Conservation (phyloP, 225 moss, liverwort and hornwort genomes). For the Marchantia paleacea region DNA sequence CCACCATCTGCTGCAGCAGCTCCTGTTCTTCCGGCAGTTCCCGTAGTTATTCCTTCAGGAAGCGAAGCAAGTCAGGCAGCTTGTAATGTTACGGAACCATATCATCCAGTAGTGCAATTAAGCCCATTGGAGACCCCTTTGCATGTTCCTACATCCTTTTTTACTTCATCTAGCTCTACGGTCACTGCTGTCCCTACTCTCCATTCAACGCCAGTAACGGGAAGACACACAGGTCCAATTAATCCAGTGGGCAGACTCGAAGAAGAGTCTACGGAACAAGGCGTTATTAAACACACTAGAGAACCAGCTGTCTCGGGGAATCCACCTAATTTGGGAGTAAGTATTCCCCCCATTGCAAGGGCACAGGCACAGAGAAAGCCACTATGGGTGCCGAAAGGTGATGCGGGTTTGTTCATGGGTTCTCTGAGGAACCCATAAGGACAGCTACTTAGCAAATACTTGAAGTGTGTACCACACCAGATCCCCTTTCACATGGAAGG, state of each 20-base stretch:
- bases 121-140: background rate
- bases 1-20: background rate
- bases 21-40: background rate
- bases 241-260: background rate
- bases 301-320: background rate
- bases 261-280: background rate
- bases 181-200: background rate
- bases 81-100: background rate
- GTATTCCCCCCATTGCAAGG: background rate
- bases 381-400: conserved; percentile 38
- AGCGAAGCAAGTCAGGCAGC: background rate
- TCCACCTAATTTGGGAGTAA: background rate
- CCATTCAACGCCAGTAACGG: background rate
- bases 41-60: background rate
- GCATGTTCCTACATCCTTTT: background rate
- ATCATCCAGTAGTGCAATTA: background rate
- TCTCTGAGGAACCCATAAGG: background rate
- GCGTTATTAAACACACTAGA: background rate
- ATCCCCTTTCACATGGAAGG: background rate
- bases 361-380: conserved; percentile 28
- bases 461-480: background rate
- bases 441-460: background rate
- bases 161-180: background rate
- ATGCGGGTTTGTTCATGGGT: conserved; percentile 40
- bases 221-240: background rate